phyloP scores from a whole-genome alignment of 345 rosid species.

The Syzygium aromaticum region DNA sequence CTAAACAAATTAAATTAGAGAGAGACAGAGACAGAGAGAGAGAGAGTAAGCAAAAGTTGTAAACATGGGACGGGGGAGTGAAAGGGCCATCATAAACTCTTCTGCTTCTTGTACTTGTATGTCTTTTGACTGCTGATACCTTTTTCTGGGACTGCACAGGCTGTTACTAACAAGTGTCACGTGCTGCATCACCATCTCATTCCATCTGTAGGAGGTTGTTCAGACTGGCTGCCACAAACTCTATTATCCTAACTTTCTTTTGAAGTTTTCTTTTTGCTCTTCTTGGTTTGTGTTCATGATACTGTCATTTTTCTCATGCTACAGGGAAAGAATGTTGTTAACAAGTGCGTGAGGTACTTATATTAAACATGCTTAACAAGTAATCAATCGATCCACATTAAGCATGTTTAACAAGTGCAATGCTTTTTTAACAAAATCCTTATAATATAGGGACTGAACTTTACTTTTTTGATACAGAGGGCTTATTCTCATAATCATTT shows the following conservation, averaged over 20 bases:
- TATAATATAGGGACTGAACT: background rate
- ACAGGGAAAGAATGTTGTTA: background rate
- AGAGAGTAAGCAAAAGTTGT: background rate
- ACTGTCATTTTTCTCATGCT: background rate
- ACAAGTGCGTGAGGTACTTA: background rate
- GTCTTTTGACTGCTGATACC: background rate
- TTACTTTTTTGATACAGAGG: background rate
- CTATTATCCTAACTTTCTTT: background rate
- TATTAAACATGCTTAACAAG: background rate
- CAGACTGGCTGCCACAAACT: background rate
- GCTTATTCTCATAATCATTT: background rate
- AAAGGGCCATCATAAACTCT: background rate
- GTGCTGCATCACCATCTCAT: background rate
- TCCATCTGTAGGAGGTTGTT: background rate
- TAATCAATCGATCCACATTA: background rate
- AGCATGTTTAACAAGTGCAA: background rate
- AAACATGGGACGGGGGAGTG: background rate
- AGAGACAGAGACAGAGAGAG: background rate
- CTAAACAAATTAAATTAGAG: background rate
- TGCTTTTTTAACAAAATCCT: background rate
- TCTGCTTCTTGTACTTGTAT: background rate
- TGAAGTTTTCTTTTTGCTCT: background rate
- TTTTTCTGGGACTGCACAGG: background rate
- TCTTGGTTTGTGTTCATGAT: background rate
- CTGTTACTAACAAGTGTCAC: background rate